Evolutionary conservation across 345 rosid genomes (phyloP).

Genomic region (Corchorus olitorius): DNA sequence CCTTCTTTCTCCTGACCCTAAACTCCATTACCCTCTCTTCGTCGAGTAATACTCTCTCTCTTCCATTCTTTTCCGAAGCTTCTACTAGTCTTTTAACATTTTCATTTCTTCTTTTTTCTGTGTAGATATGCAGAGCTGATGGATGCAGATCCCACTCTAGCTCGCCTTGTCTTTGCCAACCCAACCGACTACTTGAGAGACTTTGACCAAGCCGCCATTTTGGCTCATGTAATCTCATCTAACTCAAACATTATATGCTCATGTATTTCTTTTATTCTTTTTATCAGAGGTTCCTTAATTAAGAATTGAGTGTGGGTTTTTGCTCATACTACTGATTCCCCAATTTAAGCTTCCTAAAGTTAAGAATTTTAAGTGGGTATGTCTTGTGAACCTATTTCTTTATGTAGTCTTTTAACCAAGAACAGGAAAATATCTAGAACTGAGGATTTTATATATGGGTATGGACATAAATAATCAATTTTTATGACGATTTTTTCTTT

Average conservation of each 20-base stretch:
- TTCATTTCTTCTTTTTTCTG: background rate
- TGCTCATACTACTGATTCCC: background rate
- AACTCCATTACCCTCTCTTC: slow-evolving; percentile 76
- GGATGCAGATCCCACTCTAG: slow-evolving; percentile 64
- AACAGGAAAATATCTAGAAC: background rate
- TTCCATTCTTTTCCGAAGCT: background rate
- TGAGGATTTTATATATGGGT: background rate
- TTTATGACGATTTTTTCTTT: background rate
- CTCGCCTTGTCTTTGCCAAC: slow-evolving; percentile 57
- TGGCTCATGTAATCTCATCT: slow-evolving; percentile 62
- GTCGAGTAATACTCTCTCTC: background rate
- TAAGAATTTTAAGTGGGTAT: slow-evolving; percentile 9
- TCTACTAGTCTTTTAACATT: background rate
- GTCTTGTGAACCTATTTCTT: background rate
- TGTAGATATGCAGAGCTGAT: slow-evolving; percentile 75
- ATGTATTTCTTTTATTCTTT: background rate
- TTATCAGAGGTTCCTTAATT: background rate
- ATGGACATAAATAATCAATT: background rate
- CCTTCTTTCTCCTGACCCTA: slow-evolving; percentile 67
- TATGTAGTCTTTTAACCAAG: slow-evolving; percentile 7
- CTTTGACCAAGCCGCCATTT: slow-evolving; percentile 70
- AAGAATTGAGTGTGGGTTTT: background rate
- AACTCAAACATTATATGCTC: background rate
- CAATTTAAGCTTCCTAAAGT: background rate
- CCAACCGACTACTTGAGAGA: slow-evolving; percentile 57